Percentiles rank a stretch among this genome's conserved stretches.
Conservation (phyloP, 106 monocot species). For the Narthecium ossifragum region DNA sequence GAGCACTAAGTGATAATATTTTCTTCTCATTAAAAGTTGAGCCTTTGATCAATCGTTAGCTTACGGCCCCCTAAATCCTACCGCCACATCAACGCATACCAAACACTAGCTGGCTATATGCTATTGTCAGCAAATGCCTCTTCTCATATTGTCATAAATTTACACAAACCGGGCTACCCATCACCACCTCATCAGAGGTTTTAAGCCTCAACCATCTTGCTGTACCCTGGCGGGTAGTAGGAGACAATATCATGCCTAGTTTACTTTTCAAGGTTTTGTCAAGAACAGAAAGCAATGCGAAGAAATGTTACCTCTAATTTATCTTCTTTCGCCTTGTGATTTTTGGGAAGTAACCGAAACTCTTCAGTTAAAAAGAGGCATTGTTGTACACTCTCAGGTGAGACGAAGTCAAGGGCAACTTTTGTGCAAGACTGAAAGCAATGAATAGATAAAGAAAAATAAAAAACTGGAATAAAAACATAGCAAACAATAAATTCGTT, state of each 20-base stretch:
- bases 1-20: neutral
- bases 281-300: neutral
- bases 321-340: slow-evolving; percentile 67
- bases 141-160: neutral
- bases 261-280: neutral
- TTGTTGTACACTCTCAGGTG: slow-evolving; percentile 54
- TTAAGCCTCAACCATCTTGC: no score
- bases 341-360: slow-evolving; percentile 52
- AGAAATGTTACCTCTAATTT: slow-evolving; percentile 55
- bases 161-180: neutral
- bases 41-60: neutral
- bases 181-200: neutral
- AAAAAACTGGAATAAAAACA: neutral
- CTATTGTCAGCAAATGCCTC: neutral
- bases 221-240: neutral
- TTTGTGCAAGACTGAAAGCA: slow-evolving; percentile 63
- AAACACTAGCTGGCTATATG: no score
- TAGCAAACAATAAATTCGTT: neutral
- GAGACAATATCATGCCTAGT: neutral
- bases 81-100: no score
- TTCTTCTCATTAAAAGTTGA: neutral
- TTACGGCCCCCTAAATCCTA: no score
- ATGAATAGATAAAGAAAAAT: neutral
- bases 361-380: slow-evolving; percentile 57
- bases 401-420: slow-evolving; percentile 80